Conservation (phyloP, 495 filamentous ascomycete genomes). For the Cladorrhinum samala region DNA sequence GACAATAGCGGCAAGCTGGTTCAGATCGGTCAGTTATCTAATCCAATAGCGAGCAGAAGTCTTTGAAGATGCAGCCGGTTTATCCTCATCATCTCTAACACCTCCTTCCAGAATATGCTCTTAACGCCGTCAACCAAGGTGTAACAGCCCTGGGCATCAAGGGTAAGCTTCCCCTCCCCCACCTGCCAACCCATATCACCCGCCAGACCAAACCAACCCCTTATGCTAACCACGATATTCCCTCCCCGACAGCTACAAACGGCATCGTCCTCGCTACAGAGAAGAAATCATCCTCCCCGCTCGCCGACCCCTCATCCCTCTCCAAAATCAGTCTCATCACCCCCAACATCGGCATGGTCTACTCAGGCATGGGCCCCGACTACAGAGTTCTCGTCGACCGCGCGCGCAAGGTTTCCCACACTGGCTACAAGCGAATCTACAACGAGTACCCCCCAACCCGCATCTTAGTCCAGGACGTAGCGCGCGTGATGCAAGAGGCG, state of each 20-base stretch:
- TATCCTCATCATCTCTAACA: not conserved
- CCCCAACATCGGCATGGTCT: conserved; percentile 99
- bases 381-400: conserved; percentile 96
- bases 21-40: conserved; percentile 57
- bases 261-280: conserved; percentile 98
- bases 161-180: conserved; percentile 47
- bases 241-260: conserved; percentile 66
- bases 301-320: conserved; percentile 87
- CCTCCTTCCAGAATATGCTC: conserved; percentile 76
- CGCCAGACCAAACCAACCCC: not conserved
- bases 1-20: conserved; percentile 81
- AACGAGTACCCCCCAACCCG: conserved; percentile 99
- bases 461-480: conserved; percentile 98
- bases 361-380: conserved; percentile 97
- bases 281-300: conserved; percentile 96
- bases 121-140: conserved; percentile 98
- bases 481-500: conserved; percentile 95
- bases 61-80: not conserved
- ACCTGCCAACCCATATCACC: not conserved
- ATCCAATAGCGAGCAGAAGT: not conserved
- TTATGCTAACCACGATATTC: conserved; percentile 6
- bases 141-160: conserved; percentile 98
- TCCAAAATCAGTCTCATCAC: conserved; percentile 98
- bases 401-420: conserved; percentile 97
- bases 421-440: conserved; percentile 98